Percentiles rank a stretch among this genome's conserved stretches.
Conservation (phyloP, 441 rosid genomes). For the Populus hybrid region DNA sequence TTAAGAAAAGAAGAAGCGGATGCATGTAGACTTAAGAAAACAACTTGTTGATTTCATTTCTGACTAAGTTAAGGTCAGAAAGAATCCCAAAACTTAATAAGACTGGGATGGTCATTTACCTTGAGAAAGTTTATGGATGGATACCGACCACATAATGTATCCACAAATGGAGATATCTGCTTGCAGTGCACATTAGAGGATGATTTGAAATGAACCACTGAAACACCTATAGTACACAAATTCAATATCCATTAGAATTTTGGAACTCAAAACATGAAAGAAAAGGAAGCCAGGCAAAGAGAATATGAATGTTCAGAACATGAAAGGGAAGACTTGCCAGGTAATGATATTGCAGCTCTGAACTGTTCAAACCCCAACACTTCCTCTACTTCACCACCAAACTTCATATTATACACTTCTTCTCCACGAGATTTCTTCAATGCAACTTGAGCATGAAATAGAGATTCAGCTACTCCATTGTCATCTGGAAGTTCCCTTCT, state of each 20-base stretch:
- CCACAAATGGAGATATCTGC: slow-evolving; percentile 69
- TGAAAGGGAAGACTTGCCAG: slow-evolving; percentile 36
- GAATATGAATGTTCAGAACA: not conserved
- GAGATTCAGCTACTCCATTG: slow-evolving; percentile 80
- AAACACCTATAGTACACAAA: slow-evolving; percentile 46
- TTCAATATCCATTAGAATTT: slow-evolving; percentile 4
- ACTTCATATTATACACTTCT: slow-evolving; percentile 81
- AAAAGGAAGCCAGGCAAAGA: not conserved
- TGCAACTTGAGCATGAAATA: slow-evolving; percentile 82
- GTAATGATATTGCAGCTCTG: slow-evolving; percentile 67
- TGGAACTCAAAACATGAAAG: slow-evolving; percentile 4
- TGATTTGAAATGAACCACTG: slow-evolving; percentile 67
- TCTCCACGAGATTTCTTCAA: slow-evolving; percentile 89
- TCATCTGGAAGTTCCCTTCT: slow-evolving; percentile 76
- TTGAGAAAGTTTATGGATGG: slow-evolving; percentile 82
- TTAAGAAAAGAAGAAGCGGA: slow-evolving; percentile 8
- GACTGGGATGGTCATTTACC: slow-evolving; percentile 37
- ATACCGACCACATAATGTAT: slow-evolving; percentile 64
- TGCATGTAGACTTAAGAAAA: slow-evolving; percentile 3
- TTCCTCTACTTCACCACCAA: slow-evolving; percentile 88
- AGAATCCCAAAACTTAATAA: not conserved
- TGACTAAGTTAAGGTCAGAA: not conserved
- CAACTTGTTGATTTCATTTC: not conserved
- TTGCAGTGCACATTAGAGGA: slow-evolving; percentile 71
- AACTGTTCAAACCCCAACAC: slow-evolving; percentile 64